A percentile compares a stretch with the other conserved stretches of the same genome.
Conservation (phyloP, 2,329 filamentous ascomycete species). For the Pseudogymnoascus sp. region DNA sequence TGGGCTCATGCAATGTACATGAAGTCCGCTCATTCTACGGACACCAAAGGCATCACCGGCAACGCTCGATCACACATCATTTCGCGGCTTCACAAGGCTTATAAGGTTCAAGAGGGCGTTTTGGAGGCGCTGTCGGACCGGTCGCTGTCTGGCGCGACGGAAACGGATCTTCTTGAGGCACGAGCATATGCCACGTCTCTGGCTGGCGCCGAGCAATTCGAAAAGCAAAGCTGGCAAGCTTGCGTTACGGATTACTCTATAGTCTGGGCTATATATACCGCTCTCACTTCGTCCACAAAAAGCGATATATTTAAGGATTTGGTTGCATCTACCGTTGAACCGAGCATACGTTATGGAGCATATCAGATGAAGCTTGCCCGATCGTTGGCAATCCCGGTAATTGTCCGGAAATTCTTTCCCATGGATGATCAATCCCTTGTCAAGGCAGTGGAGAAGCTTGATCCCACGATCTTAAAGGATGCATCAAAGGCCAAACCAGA, state of each 20-base stretch:
- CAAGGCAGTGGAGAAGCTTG: constrained; percentile 59
- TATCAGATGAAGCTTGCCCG: constrained; percentile 86
- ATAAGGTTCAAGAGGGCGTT: constrained; percentile 59
- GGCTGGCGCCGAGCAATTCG: constrained; percentile 69
- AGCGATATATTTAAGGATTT: constrained; percentile 81
- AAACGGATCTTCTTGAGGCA: constrained; percentile 72
- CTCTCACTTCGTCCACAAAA: constrained; percentile 57
- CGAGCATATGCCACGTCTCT: constrained; percentile 74
- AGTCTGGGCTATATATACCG: constrained; percentile 73
- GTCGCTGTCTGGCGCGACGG: constrained; percentile 53
- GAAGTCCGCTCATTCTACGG: constrained; percentile 72
- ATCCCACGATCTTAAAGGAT: constrained; percentile 59
- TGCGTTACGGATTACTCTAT: constrained; percentile 70
- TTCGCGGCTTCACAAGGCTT: constrained; percentile 75
- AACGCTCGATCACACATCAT: constrained; percentile 80
- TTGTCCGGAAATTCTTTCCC: constrained; percentile 74
- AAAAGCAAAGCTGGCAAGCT: constrained; percentile 76
- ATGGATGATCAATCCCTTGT: constrained; percentile 54
- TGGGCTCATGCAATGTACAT: constrained; percentile 96
- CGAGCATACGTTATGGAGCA: constrained; percentile 86
- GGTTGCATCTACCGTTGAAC: constrained; percentile 77
- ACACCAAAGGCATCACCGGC: constrained; percentile 70
- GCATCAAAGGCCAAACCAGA: constrained; percentile 41
- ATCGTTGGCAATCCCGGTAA: constrained; percentile 69
- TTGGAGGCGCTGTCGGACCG: constrained; percentile 57